These are phyloP conservation scores for Pelargonium myrrhifolium DNA, from an alignment of 441 rosid genomes.

Conservation along the genomic window DNA sequence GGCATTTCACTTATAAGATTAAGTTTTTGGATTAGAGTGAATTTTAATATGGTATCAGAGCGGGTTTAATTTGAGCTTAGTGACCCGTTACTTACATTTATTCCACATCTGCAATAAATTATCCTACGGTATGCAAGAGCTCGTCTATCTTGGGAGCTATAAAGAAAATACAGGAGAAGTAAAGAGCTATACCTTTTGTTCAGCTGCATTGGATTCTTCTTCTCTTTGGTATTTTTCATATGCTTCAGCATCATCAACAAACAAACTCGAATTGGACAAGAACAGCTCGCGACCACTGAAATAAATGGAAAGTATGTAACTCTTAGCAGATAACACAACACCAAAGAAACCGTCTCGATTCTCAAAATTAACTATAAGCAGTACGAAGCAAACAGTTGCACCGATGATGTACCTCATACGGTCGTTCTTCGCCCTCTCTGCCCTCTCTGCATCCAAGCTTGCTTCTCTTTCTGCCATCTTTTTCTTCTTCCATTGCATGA, in stretches of 20 bases:
- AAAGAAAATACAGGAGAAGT: neutral
- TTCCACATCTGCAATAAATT: no score
- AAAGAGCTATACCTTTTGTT: slow-evolving; percentile 41
- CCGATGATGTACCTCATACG: slow-evolving; percentile 64
- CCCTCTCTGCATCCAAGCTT: slow-evolving; percentile 70
- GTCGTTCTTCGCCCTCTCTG: slow-evolving; percentile 94
- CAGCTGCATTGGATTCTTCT: slow-evolving; percentile 44
- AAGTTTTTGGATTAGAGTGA: no score
- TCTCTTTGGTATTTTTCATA: slow-evolving; percentile 70
- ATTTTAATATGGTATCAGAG: no score
- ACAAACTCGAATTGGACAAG: slow-evolving; percentile 72
- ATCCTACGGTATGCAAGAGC: no score
- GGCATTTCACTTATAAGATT: no score
- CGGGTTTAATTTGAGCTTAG: no score
- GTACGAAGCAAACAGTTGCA: neutral
- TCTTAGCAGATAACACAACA: neutral
- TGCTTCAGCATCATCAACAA: slow-evolving; percentile 89
- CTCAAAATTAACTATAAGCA: neutral
- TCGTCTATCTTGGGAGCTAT: neutral
- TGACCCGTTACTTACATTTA: no score
- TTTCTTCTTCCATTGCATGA: slow-evolving; percentile 88
- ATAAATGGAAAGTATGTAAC: slow-evolving; percentile 19
- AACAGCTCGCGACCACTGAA: slow-evolving; percentile 93
- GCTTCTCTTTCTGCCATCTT: slow-evolving; percentile 74
- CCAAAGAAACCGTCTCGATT: neutral